Base-by-base conservation (phyloP, 805 yeast genomes). In the Dipodascus geniculatus region DNA sequence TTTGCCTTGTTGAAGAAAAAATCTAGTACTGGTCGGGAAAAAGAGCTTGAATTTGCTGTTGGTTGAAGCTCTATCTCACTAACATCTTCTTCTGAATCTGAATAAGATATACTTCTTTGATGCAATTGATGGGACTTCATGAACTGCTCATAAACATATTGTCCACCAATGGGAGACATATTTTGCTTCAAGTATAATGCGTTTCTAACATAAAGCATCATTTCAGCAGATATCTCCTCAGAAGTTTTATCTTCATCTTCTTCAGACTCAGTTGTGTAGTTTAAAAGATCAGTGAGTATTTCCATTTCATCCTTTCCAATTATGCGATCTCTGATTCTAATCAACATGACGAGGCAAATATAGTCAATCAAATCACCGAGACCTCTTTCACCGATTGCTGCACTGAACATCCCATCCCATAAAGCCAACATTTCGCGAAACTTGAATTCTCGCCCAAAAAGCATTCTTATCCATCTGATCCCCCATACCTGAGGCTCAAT, bases 401-500 rank as follows among this genome's bases (percentile, higher is more conserved):
- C 65, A 16, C 70, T 71, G 55, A 68, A 69, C 14, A 68, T 50
- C 11, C 65, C 59, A 49, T 69, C 72, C 72, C 72, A 68, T 19
- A 68, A 51, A 11, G 28, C 47, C 42, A 69, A 55, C 48, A 59
- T 53, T n/a, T 53, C 54, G 20, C 55, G 48, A 49, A 68, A 65
- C 9, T 56, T 59, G 54, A 69, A 68, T 56, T 68, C 72, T 16
- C 72, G 56, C 6, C 68, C 63, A 48, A 69, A 68, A 48, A 68
- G 54, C 42, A 68, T 56, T 14, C 72, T 55, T 28, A 68, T 59
- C 71, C 71, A 68, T 22, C 70, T 58, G 3, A 68, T 60, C 2
- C 68, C 71, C 71, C 71, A 68, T 22, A 68, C 60, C 55, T 68
- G 71, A 1, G 71, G 70, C 55, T 68, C 71, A 16, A 68, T 61